Base-by-base conservation (phyloP, 257 asterid species). In the Coffea eugenioides region DNA sequence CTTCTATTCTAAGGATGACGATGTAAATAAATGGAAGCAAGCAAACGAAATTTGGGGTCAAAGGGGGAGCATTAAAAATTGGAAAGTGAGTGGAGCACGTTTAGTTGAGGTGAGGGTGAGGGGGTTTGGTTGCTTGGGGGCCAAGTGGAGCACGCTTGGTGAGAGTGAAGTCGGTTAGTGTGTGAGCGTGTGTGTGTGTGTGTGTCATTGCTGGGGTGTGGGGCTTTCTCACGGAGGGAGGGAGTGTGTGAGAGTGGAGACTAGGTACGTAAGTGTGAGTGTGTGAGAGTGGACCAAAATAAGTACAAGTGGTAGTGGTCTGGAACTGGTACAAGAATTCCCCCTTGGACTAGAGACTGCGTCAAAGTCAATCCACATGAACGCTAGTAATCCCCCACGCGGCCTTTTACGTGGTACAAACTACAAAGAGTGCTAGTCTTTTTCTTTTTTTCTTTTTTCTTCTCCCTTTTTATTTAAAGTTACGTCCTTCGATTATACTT, bases 311-410 rank as follows among this genome's bases (percentile, higher is more conserved):
- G 18, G 16, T 78, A 52, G 43, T 39, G 43, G 4, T 39, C 20
- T 69, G 20, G 45, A 14, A 39, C 31, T 3, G 41, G 52, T 31
- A 57, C 20, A 23, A 20, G 43, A 39, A 39, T 39, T 57, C 49
- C 21, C 5, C 43, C 20, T 68, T 52, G 51, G 68, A 80, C 41
- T 36, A 23, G 15, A 7, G 78, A 70, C 81, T 23, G 39, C 51
- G 84, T 82, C 84, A 71, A 82, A 77, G 84, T 82, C 81, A 81
- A 81, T 25, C 27, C 45, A 46, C 31, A 27, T 43, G 4, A 41
- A 10, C 54, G 5, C 43, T 2, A 31, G 31, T 31, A 5, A 10
- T 27, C 16, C 10, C 13, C 69, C 25, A 52, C 81, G 79, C 69
- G 78, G 77, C 25, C 66, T 45, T 43, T n/a, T 45, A 49, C 46